A percentile compares a stretch with the other conserved stretches of the same genome.
Conservation (phyloP, 2,329 filamentous ascomycete species). For the Grosmannia penicillata region DNA sequence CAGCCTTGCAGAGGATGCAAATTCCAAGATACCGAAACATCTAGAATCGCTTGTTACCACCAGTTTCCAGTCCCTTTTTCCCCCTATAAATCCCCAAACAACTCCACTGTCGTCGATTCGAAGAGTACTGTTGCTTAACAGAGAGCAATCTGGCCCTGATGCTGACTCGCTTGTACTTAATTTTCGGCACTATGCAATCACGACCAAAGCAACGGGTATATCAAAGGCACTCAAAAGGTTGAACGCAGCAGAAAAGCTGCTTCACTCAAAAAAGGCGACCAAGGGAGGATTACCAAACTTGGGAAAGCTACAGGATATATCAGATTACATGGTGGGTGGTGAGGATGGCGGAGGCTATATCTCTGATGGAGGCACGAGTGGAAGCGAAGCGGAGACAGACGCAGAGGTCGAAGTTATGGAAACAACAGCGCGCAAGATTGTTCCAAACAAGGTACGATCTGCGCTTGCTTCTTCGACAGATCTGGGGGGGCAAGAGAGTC, state of each 20-base stretch:
- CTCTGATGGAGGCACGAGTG: slow-evolving; percentile 61
- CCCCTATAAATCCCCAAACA: slow-evolving; percentile 82
- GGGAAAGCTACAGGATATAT: slow-evolving; percentile 79
- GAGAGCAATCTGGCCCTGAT: slow-evolving; percentile 46
- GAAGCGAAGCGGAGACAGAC: slow-evolving; percentile 86
- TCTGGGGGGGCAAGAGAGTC: slow-evolving; percentile 16
- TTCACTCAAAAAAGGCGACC: slow-evolving; percentile 42
- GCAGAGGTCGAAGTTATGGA: slow-evolving; percentile 81
- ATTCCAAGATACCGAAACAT: slow-evolving; percentile 71
- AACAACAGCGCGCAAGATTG: slow-evolving; percentile 46
- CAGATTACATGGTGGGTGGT: slow-evolving; percentile 83
- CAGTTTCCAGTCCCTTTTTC: slow-evolving; percentile 91
- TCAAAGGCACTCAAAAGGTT: slow-evolving; percentile 73
- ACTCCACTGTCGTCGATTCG: slow-evolving; percentile 87
- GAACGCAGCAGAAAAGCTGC: slow-evolving; percentile 70
- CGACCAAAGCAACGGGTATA: slow-evolving; percentile 69
- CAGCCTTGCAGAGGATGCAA: slow-evolving; percentile 44
- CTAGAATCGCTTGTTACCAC: slow-evolving; percentile 87
- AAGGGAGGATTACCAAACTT: slow-evolving; percentile 75
- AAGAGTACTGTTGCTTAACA: slow-evolving; percentile 78
- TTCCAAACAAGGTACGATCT: slow-evolving; percentile 34
- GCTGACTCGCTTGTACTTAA: slow-evolving; percentile 68
- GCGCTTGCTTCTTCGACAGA: slow-evolving; percentile 20
- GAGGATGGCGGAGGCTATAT: slow-evolving; percentile 70
- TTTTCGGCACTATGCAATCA: slow-evolving; percentile 89